A percentile compares a stretch with the other conserved stretches of the same genome.
Conservation (phyloP, 768 basidiomycete species). For the Boletus speciosus region DNA sequence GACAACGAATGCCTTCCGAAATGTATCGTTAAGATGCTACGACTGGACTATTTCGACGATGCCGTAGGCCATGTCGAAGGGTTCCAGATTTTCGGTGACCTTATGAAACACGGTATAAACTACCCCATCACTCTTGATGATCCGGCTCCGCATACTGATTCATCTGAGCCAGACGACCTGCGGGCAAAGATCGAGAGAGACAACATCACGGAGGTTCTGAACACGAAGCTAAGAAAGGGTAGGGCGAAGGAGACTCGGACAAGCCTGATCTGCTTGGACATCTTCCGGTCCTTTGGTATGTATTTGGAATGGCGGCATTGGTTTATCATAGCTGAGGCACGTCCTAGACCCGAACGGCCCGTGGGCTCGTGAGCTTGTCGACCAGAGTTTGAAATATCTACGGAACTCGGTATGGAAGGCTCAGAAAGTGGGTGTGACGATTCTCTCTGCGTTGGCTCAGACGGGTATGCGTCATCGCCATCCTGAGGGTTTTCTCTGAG, state of each 20-base stretch:
- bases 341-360: conserved; percentile 5
- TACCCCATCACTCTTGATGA: neutral
- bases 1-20: conserved; percentile 7
- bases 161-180: conserved; percentile 7
- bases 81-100: conserved; percentile 22
- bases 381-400: conserved; percentile 5
- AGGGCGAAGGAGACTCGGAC: conserved; percentile 16
- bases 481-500: neutral
- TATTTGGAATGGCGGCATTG: neutral
- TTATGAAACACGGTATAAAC: conserved; percentile 19
- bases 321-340: neutral
- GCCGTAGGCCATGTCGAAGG: conserved; percentile 22
- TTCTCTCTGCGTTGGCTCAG: conserved; percentile 21
- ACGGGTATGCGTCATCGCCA: conserved; percentile 8
- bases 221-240: conserved; percentile 13
- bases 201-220: conserved; percentile 16
- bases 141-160: neutral
- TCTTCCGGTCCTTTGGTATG: conserved; percentile 20
- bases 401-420: conserved; percentile 5
- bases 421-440: conserved; percentile 23
- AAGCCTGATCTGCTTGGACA: conserved; percentile 23
- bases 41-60: conserved; percentile 24
- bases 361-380: conserved; percentile 13
- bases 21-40: conserved; percentile 22
- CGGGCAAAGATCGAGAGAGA: conserved; percentile 9